phyloP scores from a whole-genome alignment of 1,284 basidiomycete genomes.

The Hortiboletus rubellus region DNA sequence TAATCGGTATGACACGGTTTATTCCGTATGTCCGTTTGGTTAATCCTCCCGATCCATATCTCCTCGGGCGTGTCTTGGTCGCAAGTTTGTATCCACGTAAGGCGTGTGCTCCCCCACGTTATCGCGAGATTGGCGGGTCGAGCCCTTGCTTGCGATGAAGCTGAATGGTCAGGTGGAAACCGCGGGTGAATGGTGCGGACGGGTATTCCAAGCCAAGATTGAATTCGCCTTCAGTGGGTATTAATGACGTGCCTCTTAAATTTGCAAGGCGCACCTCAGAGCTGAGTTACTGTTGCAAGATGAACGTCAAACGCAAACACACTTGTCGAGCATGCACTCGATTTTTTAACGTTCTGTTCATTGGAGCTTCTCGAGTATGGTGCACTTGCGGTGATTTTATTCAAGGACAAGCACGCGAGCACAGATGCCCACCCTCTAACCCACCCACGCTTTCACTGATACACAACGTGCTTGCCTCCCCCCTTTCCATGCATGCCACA shows the following conservation, averaged over 20 bases:
- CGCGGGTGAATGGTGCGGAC: slow-evolving; percentile 41
- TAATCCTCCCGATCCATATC: slow-evolving; percentile 24
- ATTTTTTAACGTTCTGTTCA: no score
- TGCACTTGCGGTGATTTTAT: no score
- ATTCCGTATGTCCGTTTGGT: not conserved
- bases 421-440: no score
- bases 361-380: no score
- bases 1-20: slow-evolving; percentile 40
- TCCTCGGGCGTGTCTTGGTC: slow-evolving; percentile 56
- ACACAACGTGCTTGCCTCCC: no score
- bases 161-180: slow-evolving; percentile 36
- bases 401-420: no score
- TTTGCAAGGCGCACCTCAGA: slow-evolving; percentile 32
- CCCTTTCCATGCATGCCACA: no score
- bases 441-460: no score
- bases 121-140: slow-evolving; percentile 52
- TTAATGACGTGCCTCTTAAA: slow-evolving; percentile 43
- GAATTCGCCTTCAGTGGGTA: slow-evolving; percentile 39
- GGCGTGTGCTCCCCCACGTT: slow-evolving; percentile 52
- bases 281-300: no score
- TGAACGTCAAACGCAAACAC: no score
- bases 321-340: no score
- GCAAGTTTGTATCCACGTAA: slow-evolving; percentile 54
- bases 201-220: slow-evolving; percentile 45
- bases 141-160: slow-evolving; percentile 36